phyloP scores from a whole-genome alignment of 2,329 filamentous ascomycete species.

The Thelonectria discophora region DNA sequence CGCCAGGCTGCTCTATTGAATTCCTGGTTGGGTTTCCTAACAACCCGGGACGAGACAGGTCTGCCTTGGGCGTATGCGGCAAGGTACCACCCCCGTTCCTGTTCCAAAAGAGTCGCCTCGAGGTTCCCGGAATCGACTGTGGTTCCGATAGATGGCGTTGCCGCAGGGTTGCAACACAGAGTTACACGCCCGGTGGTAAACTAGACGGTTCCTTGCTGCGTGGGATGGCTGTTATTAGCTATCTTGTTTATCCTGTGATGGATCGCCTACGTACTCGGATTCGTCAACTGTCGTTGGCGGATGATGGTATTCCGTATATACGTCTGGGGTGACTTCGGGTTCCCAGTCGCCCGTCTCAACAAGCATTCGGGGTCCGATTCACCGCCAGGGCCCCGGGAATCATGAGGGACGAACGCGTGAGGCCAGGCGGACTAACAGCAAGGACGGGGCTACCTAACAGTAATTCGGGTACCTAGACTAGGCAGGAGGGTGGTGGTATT shows the following conservation, averaged over 20 bases:
- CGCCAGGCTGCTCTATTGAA: slow-evolving; percentile 31
- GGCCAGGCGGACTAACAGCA: slow-evolving; percentile 13
- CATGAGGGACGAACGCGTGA: slow-evolving; percentile 10
- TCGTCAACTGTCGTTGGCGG: neutral
- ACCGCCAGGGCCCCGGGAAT: slow-evolving; percentile 14
- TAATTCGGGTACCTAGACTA: neutral
- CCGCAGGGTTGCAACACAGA: slow-evolving; percentile 7
- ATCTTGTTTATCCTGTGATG: slow-evolving; percentile 13
- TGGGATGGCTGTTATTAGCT: slow-evolving; percentile 12
- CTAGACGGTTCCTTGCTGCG: slow-evolving; percentile 18
- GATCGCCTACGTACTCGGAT: slow-evolving; percentile 4
- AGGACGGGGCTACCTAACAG: slow-evolving; percentile 1
- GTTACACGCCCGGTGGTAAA: slow-evolving; percentile 31
- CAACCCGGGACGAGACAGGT: slow-evolving; percentile 27
- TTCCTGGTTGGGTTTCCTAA: neutral
- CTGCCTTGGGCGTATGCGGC: slow-evolving; percentile 15
- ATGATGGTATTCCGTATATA: neutral
- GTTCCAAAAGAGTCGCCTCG: slow-evolving; percentile 2
- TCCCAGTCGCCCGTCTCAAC: neutral
- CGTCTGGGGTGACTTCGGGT: slow-evolving; percentile 6
- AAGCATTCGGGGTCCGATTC: slow-evolving; percentile 15
- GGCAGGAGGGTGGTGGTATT: neutral
- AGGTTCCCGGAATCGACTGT: slow-evolving; percentile 1
- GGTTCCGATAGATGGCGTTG: slow-evolving; percentile 24
- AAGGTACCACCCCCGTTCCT: slow-evolving; percentile 14